Base-by-base conservation (phyloP, 768 basidiomycete species). In the Filobasidium floriforme region DNA sequence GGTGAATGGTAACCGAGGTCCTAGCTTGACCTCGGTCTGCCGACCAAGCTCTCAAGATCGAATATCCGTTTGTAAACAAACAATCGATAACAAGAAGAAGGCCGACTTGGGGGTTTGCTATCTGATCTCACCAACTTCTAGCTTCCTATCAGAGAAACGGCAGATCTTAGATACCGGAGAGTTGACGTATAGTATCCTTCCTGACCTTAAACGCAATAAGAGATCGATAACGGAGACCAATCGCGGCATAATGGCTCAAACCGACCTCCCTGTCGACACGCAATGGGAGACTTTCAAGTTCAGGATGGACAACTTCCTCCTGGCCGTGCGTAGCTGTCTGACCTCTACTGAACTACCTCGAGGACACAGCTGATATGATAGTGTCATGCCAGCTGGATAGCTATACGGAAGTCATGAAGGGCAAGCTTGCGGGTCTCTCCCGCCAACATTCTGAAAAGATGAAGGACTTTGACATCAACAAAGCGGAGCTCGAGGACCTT, bases 231-330 rank as follows among this genome's bases (percentile, higher is more conserved):
- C 46, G 46, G 19, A 24, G 24, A 3, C 24, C 5, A 12, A 18
- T 6, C 4, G 12, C 46, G 3, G 4, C 6, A 51, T 12, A 19
- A 57, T 57, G 54, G 15, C 54, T 15, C 24, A 24, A 28, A 57
- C 15, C 22, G 54, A 57, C 14, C 3, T 15, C 24, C 14, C 29
- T 6, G 26, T 57, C 22, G 54, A 57, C 24, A 6, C 26, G 7
- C 54, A 57, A 57, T 57, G 54, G 54, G 54, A 57, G 54, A 4
- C 54, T 14, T 57, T 7, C 29, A 57, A 57, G 24, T 15, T 26
- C 24, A 24, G 26, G 54, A 57, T 57, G 54, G 54, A 32, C 26
- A 24, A 15, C 22, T 57, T 57, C 26, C 26, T 57, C 19, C 54
- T 14, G 24, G 26, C 54, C 18, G 54, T 57, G 22, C 15, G 29